phyloP scores from a whole-genome alignment of 2,329 filamentous ascomycete genomes.

The Neonectria faginata region DNA sequence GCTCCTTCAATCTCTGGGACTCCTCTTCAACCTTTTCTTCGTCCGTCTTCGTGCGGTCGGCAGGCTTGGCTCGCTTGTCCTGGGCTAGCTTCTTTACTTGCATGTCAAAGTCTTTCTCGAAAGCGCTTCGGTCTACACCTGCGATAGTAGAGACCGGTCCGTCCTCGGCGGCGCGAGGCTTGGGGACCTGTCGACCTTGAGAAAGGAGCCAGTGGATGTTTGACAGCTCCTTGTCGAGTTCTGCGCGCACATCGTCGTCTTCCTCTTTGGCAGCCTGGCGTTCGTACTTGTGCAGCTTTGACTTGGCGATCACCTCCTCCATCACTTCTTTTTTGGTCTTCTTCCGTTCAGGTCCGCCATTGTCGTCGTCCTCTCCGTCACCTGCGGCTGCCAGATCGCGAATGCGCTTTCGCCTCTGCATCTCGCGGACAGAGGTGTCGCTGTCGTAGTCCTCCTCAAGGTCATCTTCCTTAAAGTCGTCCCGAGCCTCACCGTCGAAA shows the following conservation, averaged over 20 bases:
- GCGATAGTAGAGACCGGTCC: slow-evolving; percentile 50
- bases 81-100: slow-evolving; percentile 84
- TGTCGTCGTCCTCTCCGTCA: slow-evolving; percentile 62
- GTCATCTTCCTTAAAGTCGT: slow-evolving; percentile 86
- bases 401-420: slow-evolving; percentile 67
- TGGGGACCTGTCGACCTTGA: slow-evolving; percentile 57
- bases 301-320: slow-evolving; percentile 98
- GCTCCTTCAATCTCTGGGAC: slow-evolving; percentile 78
- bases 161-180: slow-evolving; percentile 41
- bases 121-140: slow-evolving; percentile 72
- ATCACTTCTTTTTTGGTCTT: slow-evolving; percentile 98
- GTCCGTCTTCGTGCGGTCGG: slow-evolving; percentile 89
- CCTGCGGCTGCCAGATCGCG: slow-evolving; percentile 59
- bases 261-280: slow-evolving; percentile 92
- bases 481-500: slow-evolving; percentile 66
- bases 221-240: slow-evolving; percentile 85
- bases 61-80: slow-evolving; percentile 86
- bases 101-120: slow-evolving; percentile 90
- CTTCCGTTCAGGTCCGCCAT: slow-evolving; percentile 80
- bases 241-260: slow-evolving; percentile 86
- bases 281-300: slow-evolving; percentile 94
- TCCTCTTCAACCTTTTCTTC: slow-evolving; percentile 86
- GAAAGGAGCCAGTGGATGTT: slow-evolving; percentile 80
- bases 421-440: slow-evolving; percentile 65
- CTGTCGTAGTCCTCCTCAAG: slow-evolving; percentile 71